These are phyloP conservation scores for Rhazya stricta DNA, from an alignment of 257 asterid species.

Conservation along the genomic window DNA sequence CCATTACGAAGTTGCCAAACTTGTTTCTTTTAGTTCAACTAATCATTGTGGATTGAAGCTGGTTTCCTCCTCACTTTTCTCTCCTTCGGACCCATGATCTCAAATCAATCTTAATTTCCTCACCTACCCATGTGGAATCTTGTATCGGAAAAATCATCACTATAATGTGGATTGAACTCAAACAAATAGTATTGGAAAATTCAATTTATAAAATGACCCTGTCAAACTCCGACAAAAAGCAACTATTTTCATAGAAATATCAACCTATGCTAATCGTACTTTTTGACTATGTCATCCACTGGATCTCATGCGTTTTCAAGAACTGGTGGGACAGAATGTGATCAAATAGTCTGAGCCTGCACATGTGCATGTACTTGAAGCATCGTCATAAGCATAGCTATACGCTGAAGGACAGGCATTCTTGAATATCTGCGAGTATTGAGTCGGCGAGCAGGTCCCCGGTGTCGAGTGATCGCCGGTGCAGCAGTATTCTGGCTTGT, in stretches of 20 bases:
- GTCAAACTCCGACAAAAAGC: not conserved
- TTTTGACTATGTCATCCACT: not conserved
- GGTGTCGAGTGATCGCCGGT: conserved; percentile 68
- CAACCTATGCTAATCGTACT: not conserved
- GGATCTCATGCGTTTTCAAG: not conserved
- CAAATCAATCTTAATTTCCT: not conserved
- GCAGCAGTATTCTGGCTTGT: conserved; percentile 70
- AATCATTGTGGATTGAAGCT: not conserved
- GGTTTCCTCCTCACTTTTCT: not conserved
- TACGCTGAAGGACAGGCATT: conserved; percentile 81
- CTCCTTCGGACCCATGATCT: not conserved
- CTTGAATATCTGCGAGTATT: conserved; percentile 66
- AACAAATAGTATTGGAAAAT: not conserved
- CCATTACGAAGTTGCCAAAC: not conserved
- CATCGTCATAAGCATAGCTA: conserved; percentile 90
- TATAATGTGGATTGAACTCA: not conserved
- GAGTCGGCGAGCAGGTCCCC: conserved; percentile 59
- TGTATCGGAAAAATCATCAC: not conserved
- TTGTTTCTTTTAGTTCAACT: conserved; percentile 7
- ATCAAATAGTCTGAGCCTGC: conserved; percentile 58
- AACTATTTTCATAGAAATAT: not conserved
- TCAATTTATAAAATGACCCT: not conserved
- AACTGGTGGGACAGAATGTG: conserved; percentile 64
- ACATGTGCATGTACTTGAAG: conserved; percentile 73
- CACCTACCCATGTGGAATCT: conserved; percentile 4